Evolutionary conservation across 495 filamentous ascomycete species (phyloP).

Genomic region (Aspergillus diversus): DNA sequence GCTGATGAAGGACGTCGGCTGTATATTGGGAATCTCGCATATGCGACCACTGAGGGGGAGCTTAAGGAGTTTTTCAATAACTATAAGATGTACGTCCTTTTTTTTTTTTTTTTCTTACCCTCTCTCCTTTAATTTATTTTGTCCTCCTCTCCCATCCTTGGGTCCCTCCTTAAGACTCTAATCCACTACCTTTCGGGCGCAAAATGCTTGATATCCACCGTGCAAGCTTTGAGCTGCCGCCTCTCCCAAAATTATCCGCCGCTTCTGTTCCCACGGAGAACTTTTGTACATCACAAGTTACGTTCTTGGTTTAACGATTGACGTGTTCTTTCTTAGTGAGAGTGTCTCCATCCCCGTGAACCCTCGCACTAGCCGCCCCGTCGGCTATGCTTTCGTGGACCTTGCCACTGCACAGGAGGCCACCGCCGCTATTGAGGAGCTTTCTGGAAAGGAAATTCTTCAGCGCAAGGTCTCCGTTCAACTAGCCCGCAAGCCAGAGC

Average conservation of each 20-base stretch:
- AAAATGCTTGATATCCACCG: background rate
- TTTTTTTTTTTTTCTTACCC: constrained; percentile 2
- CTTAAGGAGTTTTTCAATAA: constrained; percentile 98
- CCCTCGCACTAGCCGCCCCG: constrained; percentile 95
- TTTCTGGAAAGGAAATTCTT: constrained; percentile 95
- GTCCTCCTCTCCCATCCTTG: background rate
- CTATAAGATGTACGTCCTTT: constrained; percentile 88
- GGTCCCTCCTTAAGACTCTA: background rate
- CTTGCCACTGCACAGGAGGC: constrained; percentile 92
- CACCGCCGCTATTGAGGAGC: constrained; percentile 87
- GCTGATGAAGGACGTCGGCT: constrained; percentile 98
- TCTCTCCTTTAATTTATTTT: background rate
- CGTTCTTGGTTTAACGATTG: constrained; percentile 5
- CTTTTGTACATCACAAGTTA: no score
- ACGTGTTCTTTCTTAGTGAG: constrained; percentile 64
- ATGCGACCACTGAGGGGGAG: constrained; percentile 99
- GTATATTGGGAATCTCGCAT: constrained; percentile 99
- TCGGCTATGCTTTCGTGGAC: constrained; percentile 99
- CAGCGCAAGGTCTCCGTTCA: constrained; percentile 99
- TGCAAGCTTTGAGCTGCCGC: background rate
- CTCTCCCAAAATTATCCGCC: background rate
- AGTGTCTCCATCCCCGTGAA: constrained; percentile 98
- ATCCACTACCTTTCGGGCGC: constrained; percentile 2
- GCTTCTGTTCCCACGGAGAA: background rate
- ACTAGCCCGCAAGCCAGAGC: constrained; percentile 95